phyloP scores from a whole-genome alignment of 495 filamentous ascomycete genomes.

The Thermothielavioides terrestris region DNA sequence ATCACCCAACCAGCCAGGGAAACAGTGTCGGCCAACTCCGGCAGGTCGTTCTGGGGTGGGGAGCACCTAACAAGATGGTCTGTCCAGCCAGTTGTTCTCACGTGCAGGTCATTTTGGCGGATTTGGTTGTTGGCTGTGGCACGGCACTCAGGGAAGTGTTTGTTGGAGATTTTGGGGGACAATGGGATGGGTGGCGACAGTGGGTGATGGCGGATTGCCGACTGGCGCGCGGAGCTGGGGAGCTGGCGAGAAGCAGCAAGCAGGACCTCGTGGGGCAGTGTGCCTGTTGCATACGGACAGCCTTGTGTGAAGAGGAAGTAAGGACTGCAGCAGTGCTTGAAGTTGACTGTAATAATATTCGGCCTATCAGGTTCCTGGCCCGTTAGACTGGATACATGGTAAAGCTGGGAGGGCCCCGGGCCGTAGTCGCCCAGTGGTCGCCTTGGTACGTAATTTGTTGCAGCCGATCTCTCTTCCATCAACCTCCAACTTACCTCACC shows the following conservation, averaged over 20 bases:
- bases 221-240: neutral
- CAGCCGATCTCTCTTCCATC: conserved; percentile 24
- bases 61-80: no score
- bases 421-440: conserved; percentile 21
- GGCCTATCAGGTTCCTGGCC: conserved; percentile 26
- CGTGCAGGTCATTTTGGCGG: neutral
- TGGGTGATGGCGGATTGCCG: neutral
- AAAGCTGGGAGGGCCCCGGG: conserved; percentile 18
- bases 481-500: conserved; percentile 14
- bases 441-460: conserved; percentile 30
- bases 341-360: conserved; percentile 13
- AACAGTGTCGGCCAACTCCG: no score
- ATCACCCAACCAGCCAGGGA: no score
- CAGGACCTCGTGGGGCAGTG: neutral
- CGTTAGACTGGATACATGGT: conserved; percentile 2
- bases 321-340: conserved; percentile 5
- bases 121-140: no score
- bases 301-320: conserved; percentile 6
- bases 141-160: neutral
- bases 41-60: no score
- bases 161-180: neutral
- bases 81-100: no score
- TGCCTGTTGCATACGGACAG: neutral
- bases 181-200: conserved; percentile 2
- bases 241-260: neutral